Conservation (phyloP, 2,329 filamentous ascomycete genomes). For the Neonectria faginata region DNA sequence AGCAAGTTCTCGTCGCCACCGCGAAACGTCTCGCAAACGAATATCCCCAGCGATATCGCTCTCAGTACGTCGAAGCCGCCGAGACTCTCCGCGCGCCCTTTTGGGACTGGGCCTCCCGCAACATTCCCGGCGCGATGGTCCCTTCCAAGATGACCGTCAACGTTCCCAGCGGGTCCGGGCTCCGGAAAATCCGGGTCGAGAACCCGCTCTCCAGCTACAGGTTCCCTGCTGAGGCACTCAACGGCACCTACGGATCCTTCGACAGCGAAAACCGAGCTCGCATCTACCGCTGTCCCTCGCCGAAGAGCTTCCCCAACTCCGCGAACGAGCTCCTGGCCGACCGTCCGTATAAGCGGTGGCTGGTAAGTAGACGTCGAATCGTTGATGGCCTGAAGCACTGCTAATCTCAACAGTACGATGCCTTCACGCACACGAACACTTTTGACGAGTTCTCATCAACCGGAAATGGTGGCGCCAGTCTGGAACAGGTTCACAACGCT, state of each 20-base stretch:
- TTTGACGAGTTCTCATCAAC: slow-evolving; percentile 53
- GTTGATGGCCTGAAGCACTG: neutral
- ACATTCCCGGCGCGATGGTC: slow-evolving; percentile 57
- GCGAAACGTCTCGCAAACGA: slow-evolving; percentile 59
- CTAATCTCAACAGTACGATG: slow-evolving; percentile 54
- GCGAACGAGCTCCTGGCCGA: slow-evolving; percentile 52
- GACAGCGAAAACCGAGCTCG: slow-evolving; percentile 46
- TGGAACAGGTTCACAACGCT: slow-evolving; percentile 58
- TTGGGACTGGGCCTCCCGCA: slow-evolving; percentile 65
- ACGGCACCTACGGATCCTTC: slow-evolving; percentile 53
- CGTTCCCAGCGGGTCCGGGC: slow-evolving; percentile 52
- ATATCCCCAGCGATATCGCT: slow-evolving; percentile 53
- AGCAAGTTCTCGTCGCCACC: slow-evolving; percentile 65
- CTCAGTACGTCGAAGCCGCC: slow-evolving; percentile 58
- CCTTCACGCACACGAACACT: slow-evolving; percentile 52
- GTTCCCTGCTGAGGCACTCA: slow-evolving; percentile 57
- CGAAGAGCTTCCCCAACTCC: slow-evolving; percentile 53
- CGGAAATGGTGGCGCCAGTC: slow-evolving; percentile 51
- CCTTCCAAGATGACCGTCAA: slow-evolving; percentile 53
- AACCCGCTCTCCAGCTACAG: slow-evolving; percentile 67
- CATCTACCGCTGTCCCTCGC: slow-evolving; percentile 56
- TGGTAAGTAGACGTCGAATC: slow-evolving; percentile 50
- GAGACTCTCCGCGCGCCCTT: slow-evolving; percentile 61
- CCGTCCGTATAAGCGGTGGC: slow-evolving; percentile 54
- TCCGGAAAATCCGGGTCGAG: slow-evolving; percentile 51